A percentile compares a stretch with the other conserved stretches of the same genome.
phyloP scores from a whole-genome alignment of 805 yeast genomes.

The Dipodascus albidus region DNA sequence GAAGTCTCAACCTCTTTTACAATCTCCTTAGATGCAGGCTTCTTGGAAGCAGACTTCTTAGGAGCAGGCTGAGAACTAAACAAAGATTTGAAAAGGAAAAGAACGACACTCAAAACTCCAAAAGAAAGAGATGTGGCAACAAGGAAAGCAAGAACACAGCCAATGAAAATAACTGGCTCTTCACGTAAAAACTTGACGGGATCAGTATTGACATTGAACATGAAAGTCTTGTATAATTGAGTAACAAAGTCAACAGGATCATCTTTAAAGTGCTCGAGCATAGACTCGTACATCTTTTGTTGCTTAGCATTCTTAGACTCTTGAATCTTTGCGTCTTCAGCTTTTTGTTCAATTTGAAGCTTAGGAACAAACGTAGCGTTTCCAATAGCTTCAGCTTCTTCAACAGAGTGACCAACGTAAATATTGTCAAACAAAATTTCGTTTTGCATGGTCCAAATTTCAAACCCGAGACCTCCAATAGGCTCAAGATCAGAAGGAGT shows the following conservation, averaged over 20 bases:
- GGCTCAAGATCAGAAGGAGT: conserved; percentile 51
- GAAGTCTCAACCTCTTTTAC: background rate
- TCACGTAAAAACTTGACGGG: conserved; percentile 23
- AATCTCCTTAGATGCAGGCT: background rate
- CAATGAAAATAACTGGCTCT: conserved; percentile 27
- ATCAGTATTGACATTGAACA: conserved; percentile 19
- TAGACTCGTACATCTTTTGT: conserved; percentile 12
- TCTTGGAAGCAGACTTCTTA: background rate
- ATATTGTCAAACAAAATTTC: conserved; percentile 72
- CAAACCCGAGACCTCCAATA: conserved; percentile 77
- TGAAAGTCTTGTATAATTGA: conserved; percentile 21
- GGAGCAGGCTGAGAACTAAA: conserved; percentile 1
- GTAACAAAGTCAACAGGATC: conserved; percentile 25
- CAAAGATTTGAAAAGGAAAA: conserved; percentile 6
- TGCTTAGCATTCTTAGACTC: conserved; percentile 15
- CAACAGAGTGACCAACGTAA: conserved; percentile 73
- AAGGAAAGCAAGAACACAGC: conserved; percentile 17
- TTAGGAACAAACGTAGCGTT: conserved; percentile 52
- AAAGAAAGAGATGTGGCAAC: conserved; percentile 17
- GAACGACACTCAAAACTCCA: conserved; percentile 18
- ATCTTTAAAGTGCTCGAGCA: conserved; percentile 20
- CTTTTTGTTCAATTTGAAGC: conserved; percentile 22
- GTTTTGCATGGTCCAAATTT: conserved; percentile 76
- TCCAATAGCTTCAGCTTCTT: conserved; percentile 76
- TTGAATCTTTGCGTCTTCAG: conserved; percentile 13